Percentiles rank a stretch among this genome's conserved stretches.
These are phyloP conservation scores for Zoysia pacifica DNA, from an alignment of 176 grass and related monocot species.

Conservation along the genomic window DNA sequence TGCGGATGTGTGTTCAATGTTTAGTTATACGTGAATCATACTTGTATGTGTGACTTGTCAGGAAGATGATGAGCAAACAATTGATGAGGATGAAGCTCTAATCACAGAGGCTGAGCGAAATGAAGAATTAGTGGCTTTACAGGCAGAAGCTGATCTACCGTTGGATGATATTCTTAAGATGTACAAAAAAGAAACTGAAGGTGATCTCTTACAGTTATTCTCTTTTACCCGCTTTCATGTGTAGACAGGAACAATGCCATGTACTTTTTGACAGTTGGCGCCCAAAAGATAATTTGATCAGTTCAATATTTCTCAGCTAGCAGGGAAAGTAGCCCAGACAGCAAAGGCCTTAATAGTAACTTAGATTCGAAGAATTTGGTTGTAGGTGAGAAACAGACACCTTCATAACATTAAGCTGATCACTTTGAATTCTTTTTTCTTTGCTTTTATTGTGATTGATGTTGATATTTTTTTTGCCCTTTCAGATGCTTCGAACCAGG, in stretches of 20 bases:
- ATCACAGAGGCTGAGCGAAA: conserved; percentile 77
- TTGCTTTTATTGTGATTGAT: conserved; percentile 36
- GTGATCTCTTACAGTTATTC: conserved; percentile 37
- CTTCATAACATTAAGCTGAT: conserved; percentile 39
- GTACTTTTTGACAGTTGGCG: background rate
- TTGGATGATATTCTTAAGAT: conserved; percentile 71
- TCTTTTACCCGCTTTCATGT: conserved; percentile 28
- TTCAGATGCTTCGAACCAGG: conserved; percentile 71
- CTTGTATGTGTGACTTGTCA: conserved; percentile 40
- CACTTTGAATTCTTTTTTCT: conserved; percentile 18
- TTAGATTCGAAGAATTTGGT: conserved; percentile 52
- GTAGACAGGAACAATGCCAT: conserved; percentile 18
- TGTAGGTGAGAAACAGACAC: conserved; percentile 73
- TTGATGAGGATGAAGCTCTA: conserved; percentile 94
- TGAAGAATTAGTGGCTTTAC: conserved; percentile 81
- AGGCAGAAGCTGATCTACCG: conserved; percentile 91
- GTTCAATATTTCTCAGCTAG: conserved; percentile 84
- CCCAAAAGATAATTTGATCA: conserved; percentile 68
- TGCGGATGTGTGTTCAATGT: background rate
- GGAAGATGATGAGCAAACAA: conserved; percentile 89
- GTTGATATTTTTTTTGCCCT: conserved; percentile 28
- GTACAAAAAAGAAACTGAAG: conserved; percentile 47
- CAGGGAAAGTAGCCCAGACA: conserved; percentile 68
- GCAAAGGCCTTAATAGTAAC: conserved; percentile 45
- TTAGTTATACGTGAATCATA: conserved; percentile 3